Base-by-base conservation (phyloP, 208 protist genomes). In the Strigomonas culicis region DNA sequence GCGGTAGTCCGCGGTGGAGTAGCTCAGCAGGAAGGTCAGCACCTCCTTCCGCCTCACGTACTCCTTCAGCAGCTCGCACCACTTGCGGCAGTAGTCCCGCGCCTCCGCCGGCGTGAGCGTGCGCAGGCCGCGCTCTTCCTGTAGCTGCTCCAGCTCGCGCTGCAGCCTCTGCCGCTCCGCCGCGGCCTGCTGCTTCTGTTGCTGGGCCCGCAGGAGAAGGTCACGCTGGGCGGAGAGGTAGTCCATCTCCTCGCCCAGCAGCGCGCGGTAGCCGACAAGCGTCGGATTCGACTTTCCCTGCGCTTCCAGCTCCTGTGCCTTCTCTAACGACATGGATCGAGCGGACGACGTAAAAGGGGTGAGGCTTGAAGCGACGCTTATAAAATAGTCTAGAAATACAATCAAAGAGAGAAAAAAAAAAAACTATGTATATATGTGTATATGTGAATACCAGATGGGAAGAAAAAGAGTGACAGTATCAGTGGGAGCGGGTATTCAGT, bases 1-100 rank as follows among this genome's bases (percentile, higher is more conserved):
- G 57, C 72, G 77, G 46, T 81, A 77, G 53, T 84, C 79, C 47
- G 72, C 72, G 19, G 70, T 59, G 15, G 75, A 74, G 68, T 88
- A 83, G 13, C 66, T 66, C 13, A 85, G 68, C n/a, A 85, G 31
- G 46, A 70, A 75, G 25, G 66, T 74, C 6, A 88, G 76, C 6
- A 83, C 50, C 63, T 72, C 67, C 51, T 82, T 83, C 27, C 82
- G 82, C 63, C 63, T 61, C 0, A 59, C 52, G 58, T 85, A 84
- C 68, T 85, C 82, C 63, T 78, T 77, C 66, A 84, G 50, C 41
- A 80, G 41, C 31, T 31, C 32, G 39, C 70, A 61, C 72, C 74
- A 87, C 59, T 58, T 67, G 19, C 15, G 41, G 30, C 57, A 61
- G 59, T 85, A 82, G 13, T 44, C 49, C 15, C 41, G 64, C 30